Conservation (phyloP, 495 filamentous ascomycete species). For the Astrocystis sublimbata region DNA sequence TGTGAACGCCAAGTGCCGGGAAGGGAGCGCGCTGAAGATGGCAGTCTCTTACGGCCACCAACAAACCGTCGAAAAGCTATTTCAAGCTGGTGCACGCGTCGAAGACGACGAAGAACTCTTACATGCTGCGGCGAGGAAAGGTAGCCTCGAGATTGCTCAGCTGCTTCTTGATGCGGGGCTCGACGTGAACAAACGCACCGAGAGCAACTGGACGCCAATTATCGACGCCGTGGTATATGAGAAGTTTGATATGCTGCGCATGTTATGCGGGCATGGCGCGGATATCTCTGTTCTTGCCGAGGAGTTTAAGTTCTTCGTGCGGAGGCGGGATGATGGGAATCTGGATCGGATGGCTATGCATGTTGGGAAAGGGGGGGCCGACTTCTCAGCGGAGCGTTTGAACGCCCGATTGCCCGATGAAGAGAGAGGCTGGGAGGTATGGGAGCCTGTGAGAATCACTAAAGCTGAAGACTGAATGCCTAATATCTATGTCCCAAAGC, state of each 20-base stretch:
- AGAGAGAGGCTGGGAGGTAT: background rate
- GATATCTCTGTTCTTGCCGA: background rate
- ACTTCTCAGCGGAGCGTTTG: background rate
- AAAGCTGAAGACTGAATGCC: too few species aligned
- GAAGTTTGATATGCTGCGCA: background rate
- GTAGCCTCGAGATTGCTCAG: background rate
- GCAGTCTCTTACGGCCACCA: background rate
- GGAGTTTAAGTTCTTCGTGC: background rate
- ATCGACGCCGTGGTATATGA: background rate
- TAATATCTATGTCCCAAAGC: background rate
- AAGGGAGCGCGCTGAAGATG: background rate
- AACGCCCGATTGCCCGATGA: background rate
- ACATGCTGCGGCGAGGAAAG: background rate
- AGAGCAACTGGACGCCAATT: background rate
- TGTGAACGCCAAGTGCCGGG: background rate
- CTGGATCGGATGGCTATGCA: background rate
- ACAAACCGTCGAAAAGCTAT: background rate
- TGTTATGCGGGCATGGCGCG: background rate
- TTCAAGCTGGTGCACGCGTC: background rate
- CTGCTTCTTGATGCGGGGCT: background rate
- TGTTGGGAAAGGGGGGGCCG: background rate
- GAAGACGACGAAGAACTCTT: background rate
- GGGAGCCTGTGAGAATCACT: background rate
- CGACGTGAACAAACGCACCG: background rate
- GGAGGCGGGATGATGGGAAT: background rate